A percentile compares a stretch with the other conserved stretches of the same genome.
Conservation (phyloP, 192 early-diverging fungal species). For the Ambispora gerdemannii region DNA sequence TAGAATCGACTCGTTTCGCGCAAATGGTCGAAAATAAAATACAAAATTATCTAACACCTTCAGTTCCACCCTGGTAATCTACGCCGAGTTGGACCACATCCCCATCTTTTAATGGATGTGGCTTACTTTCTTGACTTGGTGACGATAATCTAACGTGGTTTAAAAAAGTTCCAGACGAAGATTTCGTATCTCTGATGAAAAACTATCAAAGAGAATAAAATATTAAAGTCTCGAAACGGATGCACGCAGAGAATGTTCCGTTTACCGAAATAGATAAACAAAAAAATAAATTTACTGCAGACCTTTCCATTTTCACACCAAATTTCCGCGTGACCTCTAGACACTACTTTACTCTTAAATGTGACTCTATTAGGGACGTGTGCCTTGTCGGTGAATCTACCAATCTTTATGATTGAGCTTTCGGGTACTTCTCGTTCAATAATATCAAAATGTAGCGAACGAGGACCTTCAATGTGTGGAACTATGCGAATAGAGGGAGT, state of each 20-base stretch:
- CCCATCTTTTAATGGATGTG: conserved; percentile 79
- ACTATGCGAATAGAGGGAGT: conserved; percentile 53
- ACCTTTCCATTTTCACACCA: conserved; percentile 75
- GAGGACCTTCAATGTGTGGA: conserved; percentile 51
- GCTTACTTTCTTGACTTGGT: conserved; percentile 77
- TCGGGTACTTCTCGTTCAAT: conserved; percentile 60
- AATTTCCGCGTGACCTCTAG: conserved; percentile 89
- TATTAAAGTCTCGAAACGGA: conserved; percentile 1
- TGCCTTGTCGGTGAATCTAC: conserved; percentile 69
- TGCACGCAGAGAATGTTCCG: neutral
- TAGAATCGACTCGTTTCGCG: too few species aligned
- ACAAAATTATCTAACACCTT: too few species aligned
- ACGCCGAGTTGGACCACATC: conserved; percentile 96
- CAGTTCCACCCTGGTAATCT: conserved; percentile 89
- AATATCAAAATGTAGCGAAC: conserved; percentile 51
- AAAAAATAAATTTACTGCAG: neutral
- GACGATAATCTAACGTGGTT: conserved; percentile 92
- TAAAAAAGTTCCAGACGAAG: conserved; percentile 96
- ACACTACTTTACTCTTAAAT: conserved; percentile 93
- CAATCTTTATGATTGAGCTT: conserved; percentile 63
- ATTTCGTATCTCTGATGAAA: conserved; percentile 91
- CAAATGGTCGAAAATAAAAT: too few species aligned
- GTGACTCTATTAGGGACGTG: conserved; percentile 63
- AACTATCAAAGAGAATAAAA: conserved; percentile 51
- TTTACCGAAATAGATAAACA: conserved; percentile 5